Base-by-base conservation (phyloP, 352 stramenopile genomes). In the Globisporangium canariense region DNA sequence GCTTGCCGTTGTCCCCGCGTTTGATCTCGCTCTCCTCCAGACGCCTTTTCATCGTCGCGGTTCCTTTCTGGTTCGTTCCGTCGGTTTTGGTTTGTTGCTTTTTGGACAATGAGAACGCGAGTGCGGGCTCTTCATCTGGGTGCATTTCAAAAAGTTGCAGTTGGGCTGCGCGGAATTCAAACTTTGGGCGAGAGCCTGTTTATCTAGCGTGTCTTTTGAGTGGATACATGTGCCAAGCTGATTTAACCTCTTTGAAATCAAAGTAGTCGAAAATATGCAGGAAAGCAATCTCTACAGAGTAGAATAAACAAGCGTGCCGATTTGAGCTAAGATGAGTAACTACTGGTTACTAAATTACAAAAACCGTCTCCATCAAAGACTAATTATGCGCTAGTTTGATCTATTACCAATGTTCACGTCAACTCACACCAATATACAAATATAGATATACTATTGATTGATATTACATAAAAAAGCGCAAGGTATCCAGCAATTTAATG, bases 21-120 rank as follows among this genome's bases (percentile, higher is more conserved):
- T 72, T 68, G 18, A 53, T 30, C 14, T 70, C 61, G 11, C 22
- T 55, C 11, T 77, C 67, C 40, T 65, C 60, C 4, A 87, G 57
- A 40, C 71, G 58, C 1, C 78, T 70, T 68, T 87, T 85, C 78
- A 86, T 86, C 13, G 2, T 9, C 2, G 25, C 25, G 43, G 16
- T 38, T 56, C 16, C 40, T 46, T 14, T n/a, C 45, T 36, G 32
- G 60, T 20, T 25, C 18, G 60, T 20, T 25, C 18, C 30, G 6
- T 32, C 11, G n/a, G 2, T 28, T 30, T 64, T 28, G 1, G 25
- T 28, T 28, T 25, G 32, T 36, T 25, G n/a, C 6, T 14, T 53
- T 25, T 40, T 30, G 32, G 40, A 4, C 3, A 18, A 34, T 58
- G 36, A 25, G 22, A 38, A 38, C 4, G 7, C 1, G 36, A 2